Evolutionary conservation across 495 filamentous ascomycete genomes (phyloP).

Genomic region (Bacidia gigantensis): DNA sequence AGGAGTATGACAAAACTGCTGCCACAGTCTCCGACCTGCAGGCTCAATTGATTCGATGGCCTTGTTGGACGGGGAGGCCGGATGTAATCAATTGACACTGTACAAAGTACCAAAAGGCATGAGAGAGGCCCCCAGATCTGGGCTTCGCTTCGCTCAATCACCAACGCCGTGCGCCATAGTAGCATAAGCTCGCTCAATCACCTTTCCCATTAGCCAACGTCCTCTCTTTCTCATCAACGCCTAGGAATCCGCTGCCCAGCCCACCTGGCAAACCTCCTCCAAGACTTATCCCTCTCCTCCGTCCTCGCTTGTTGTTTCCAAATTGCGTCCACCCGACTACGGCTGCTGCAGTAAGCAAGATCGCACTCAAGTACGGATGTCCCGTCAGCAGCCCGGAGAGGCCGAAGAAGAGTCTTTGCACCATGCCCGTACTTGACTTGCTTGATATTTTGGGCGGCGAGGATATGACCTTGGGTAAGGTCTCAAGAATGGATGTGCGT

Average conservation of each 20-base stretch:
- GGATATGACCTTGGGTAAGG: constrained; percentile 59
- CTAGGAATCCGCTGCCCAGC: constrained; percentile 44
- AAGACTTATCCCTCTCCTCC: constrained; percentile 29
- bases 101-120: too few relatives aligned
- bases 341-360: not conserved
- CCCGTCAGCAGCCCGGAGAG: constrained; percentile 49
- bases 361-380: constrained; percentile 42
- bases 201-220: constrained; percentile 61
- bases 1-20: too few relatives aligned
- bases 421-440: constrained; percentile 68
- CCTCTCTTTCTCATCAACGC: constrained; percentile 67
- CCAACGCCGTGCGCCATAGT: not conserved
- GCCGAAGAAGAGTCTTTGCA: constrained; percentile 69
- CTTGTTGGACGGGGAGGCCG: too few relatives aligned
- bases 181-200: constrained; percentile 39
- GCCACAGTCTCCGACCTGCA: too few relatives aligned
- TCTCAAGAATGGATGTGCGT: constrained; percentile 89
- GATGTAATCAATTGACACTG: too few relatives aligned
- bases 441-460: constrained; percentile 68
- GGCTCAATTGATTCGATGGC: too few relatives aligned
- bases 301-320: constrained; percentile 30
- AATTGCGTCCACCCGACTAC: not conserved
- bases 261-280: constrained; percentile 26
- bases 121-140: too few relatives aligned
- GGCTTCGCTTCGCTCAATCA: not conserved